Conservation (phyloP, 768 basidiomycete species). For the Candolleomyces eurysporus region DNA sequence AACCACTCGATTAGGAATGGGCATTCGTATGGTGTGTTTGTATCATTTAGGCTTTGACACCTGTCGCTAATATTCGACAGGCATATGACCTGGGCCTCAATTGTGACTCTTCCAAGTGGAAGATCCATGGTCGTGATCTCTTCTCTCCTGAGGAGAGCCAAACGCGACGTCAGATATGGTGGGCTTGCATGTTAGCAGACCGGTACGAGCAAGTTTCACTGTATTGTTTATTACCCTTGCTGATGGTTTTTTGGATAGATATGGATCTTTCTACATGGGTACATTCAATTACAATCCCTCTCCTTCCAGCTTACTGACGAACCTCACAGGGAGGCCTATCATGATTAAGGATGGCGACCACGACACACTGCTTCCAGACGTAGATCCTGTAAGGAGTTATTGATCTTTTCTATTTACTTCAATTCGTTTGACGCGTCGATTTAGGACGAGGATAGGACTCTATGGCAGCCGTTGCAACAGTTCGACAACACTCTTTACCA, state of each 20-base stretch:
- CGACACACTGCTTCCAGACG: constrained; percentile 60
- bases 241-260: constrained; percentile 34
- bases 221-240: no score
- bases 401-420: not conserved
- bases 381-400: constrained; percentile 44
- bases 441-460: constrained; percentile 58
- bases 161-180: constrained; percentile 76
- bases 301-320: not conserved
- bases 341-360: constrained; percentile 69
- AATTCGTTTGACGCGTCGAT: constrained; percentile 7
- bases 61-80: constrained; percentile 32
- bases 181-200: constrained; percentile 70
- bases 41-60: constrained; percentile 3
- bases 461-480: constrained; percentile 49
- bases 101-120: constrained; percentile 75
- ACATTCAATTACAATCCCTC: constrained; percentile 10
- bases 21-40: constrained; percentile 28
- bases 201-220: constrained; percentile 36
- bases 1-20: constrained; percentile 17
- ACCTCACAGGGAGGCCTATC: constrained; percentile 55
- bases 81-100: constrained; percentile 82
- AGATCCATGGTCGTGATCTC: constrained; percentile 54
- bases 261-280: constrained; percentile 77
- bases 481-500: constrained; percentile 41
- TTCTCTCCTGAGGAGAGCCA: constrained; percentile 69